Conservation (phyloP, 2,329 filamentous ascomycete species). For the Claviceps purpurea region DNA sequence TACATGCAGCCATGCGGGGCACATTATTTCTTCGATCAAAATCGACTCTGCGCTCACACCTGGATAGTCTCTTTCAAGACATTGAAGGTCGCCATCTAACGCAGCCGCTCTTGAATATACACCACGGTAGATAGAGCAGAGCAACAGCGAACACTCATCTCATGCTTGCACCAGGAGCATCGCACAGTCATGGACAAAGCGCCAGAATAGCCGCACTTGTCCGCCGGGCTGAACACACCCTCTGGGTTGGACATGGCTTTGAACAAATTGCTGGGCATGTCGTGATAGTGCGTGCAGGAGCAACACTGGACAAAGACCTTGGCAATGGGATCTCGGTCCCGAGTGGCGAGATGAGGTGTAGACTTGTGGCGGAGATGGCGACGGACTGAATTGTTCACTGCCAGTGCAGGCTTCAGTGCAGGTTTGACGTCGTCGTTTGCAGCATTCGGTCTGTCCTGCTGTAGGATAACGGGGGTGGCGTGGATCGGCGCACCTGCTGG, state of each 20-base stretch:
- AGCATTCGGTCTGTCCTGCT: background rate
- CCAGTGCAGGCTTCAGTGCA: background rate
- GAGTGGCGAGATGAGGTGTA: slow-evolving; percentile 3
- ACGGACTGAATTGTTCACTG: background rate
- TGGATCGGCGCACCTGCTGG: slow-evolving; percentile 6
- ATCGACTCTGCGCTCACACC: too few species aligned
- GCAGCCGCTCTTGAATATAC: slow-evolving; percentile 50
- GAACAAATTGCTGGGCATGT: slow-evolving; percentile 51
- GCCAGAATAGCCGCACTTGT: slow-evolving; percentile 38
- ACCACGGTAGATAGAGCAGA: slow-evolving; percentile 55
- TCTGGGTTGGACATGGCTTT: slow-evolving; percentile 50
- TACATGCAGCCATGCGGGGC: too few species aligned
- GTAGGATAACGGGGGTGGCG: slow-evolving; percentile 8
- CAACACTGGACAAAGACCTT: slow-evolving; percentile 57
- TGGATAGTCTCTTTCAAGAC: too few species aligned
- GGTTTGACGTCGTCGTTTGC: background rate
- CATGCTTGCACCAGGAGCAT: slow-evolving; percentile 61
- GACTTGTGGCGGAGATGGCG: slow-evolving; percentile 5
- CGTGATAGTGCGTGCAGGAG: slow-evolving; percentile 49
- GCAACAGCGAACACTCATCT: slow-evolving; percentile 57
- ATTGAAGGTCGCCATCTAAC: slow-evolving; percentile 17
- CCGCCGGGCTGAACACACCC: slow-evolving; percentile 34
- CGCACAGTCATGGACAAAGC: slow-evolving; percentile 47
- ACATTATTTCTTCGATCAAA: too few species aligned
- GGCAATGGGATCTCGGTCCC: slow-evolving; percentile 31